Evolutionary conservation across 495 filamentous ascomycete genomes (phyloP).

Genomic region (Recurvomyces mirabilis): DNA sequence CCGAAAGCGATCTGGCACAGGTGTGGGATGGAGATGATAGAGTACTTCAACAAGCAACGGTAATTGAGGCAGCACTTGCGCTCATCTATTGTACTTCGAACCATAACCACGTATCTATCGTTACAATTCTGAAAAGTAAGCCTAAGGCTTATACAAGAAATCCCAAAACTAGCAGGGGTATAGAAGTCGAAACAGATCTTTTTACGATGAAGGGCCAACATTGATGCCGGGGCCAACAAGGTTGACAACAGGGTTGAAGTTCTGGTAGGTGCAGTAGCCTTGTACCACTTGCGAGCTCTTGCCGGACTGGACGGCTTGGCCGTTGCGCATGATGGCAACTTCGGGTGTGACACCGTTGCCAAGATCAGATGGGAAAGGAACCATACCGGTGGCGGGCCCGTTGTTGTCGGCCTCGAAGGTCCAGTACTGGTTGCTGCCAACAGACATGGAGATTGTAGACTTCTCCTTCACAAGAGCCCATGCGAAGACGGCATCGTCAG

Average conservation of each 20-base stretch:
- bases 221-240: conserved; percentile 14
- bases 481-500: conserved; percentile 23
- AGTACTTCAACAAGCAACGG: too few species aligned
- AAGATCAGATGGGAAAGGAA: conserved; percentile 18
- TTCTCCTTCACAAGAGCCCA: conserved; percentile 20
- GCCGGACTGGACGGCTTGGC: conserved; percentile 2
- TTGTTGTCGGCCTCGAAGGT: conserved; percentile 10
- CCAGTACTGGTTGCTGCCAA: conserved; percentile 20
- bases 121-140: background rate
- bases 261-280: conserved; percentile 7
- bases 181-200: too few species aligned
- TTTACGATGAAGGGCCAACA: too few species aligned
- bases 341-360: conserved; percentile 13
- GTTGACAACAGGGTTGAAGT: conserved; percentile 20
- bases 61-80: background rate
- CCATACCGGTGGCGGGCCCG: conserved; percentile 14
- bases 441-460: conserved; percentile 16
- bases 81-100: background rate
- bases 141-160: background rate
- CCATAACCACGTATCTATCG: background rate
- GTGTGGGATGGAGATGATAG: too few species aligned
- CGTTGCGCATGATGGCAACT: conserved; percentile 13
- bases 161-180: too few species aligned
- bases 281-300: conserved; percentile 10
- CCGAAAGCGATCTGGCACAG: too few species aligned